Conservation (phyloP, 148 eudicot genomes). For the Mesembryanthemum crystallinum region DNA sequence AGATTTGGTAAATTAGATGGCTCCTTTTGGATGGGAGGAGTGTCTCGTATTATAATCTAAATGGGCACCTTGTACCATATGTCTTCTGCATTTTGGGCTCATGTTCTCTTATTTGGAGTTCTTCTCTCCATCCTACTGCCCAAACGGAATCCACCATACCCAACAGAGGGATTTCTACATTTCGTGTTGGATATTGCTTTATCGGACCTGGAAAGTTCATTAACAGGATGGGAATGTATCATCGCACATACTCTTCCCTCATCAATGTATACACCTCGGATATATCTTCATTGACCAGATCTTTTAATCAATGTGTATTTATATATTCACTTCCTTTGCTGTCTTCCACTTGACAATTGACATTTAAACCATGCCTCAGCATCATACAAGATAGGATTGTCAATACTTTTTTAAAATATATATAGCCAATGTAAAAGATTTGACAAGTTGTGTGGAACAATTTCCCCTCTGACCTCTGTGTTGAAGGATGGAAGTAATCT, state of each 20-base stretch:
- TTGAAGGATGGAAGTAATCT: background rate
- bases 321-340: background rate
- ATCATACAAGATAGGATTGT: background rate
- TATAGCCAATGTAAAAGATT: background rate
- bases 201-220: too few species aligned
- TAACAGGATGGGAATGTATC: background rate
- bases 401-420: background rate
- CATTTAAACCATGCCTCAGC: background rate
- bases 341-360: background rate
- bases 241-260: background rate
- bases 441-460: too few species aligned
- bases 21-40: conserved; percentile 3
- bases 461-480: background rate
- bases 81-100: background rate
- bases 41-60: background rate
- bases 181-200: background rate
- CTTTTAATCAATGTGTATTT: background rate
- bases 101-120: background rate
- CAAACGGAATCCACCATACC: background rate
- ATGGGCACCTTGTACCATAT: conserved; percentile 1
- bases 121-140: background rate
- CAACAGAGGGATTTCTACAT: background rate
- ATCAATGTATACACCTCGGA: background rate
- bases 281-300: background rate
- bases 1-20: background rate